Evolutionary conservation across 1,139 yeast species (phyloP).

Genomic region (Saccharomyces hybrid): DNA sequence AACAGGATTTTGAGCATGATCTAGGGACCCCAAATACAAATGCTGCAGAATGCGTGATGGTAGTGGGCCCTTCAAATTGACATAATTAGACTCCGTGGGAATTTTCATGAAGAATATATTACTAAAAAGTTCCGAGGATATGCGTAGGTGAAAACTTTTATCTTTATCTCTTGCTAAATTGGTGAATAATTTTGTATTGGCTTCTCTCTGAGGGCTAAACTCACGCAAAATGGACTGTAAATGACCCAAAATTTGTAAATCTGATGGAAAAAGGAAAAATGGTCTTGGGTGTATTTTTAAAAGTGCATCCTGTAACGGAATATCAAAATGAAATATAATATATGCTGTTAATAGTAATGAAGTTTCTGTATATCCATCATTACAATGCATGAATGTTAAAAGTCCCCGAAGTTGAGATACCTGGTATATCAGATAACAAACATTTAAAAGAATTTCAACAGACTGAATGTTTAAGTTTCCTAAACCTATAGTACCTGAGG

Average conservation of each 20-base stretch:
- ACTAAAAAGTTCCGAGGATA: constrained; percentile 31
- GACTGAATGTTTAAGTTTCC: constrained; percentile 48
- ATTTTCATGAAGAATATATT: constrained; percentile 28
- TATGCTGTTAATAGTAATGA: constrained; percentile 66
- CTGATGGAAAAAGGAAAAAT: constrained; percentile 73
- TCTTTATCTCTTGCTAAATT: background rate
- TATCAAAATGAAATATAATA: constrained; percentile 57
- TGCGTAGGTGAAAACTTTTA: constrained; percentile 15
- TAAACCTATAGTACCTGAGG: constrained; percentile 71
- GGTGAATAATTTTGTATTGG: constrained; percentile 6
- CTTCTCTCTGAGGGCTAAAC: constrained; percentile 22
- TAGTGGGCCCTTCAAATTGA: constrained; percentile 34
- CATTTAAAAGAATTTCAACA: constrained; percentile 50
- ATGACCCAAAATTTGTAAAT: constrained; percentile 55
- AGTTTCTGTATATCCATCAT: constrained; percentile 91
- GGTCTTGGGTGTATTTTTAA: constrained; percentile 66
- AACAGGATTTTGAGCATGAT: constrained; percentile 69
- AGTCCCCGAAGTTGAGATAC: constrained; percentile 12
- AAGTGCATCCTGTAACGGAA: constrained; percentile 42
- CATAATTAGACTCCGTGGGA: constrained; percentile 21
- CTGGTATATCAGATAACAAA: constrained; percentile 39
- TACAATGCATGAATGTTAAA: constrained; percentile 53
- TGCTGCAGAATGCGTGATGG: constrained; percentile 65
- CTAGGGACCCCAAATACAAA: constrained; percentile 75
- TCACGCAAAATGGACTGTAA: constrained; percentile 49